phyloP scores from a whole-genome alignment of 179 eudicot species.

The Beta macrorhiza region DNA sequence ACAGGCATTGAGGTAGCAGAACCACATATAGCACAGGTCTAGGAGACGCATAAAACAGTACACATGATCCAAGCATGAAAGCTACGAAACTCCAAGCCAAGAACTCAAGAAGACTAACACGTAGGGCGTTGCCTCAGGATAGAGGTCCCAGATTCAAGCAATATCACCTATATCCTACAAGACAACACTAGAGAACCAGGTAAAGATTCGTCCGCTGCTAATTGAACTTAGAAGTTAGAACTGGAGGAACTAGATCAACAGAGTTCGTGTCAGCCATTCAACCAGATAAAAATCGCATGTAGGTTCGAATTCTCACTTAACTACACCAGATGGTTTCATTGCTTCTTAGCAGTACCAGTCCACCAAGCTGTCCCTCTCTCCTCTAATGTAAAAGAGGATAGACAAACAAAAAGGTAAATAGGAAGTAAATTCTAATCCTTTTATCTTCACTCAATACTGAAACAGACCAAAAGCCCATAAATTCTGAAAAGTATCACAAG shows the following conservation, averaged over 20 bases:
- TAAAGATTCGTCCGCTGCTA: background rate
- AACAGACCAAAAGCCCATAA: conserved; percentile 14
- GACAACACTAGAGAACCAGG: conserved; percentile 1
- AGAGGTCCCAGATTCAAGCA: conserved; percentile 1
- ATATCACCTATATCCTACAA: background rate
- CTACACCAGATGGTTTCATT: conserved; percentile 11
- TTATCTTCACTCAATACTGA: conserved; percentile 24
- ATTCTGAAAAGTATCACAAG: conserved; percentile 22
- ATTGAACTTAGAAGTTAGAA: background rate
- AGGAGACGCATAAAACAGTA: background rate
- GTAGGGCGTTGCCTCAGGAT: background rate
- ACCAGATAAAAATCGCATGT: conserved; percentile 10
- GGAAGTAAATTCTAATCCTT: conserved; percentile 12
- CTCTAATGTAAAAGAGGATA: background rate
- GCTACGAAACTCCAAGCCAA: background rate
- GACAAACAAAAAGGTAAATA: background rate
- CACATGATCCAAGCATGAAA: background rate
- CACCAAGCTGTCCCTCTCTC: background rate
- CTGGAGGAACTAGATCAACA: background rate
- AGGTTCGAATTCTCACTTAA: background rate
- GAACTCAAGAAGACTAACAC: background rate
- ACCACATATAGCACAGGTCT: background rate
- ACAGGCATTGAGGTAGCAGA: background rate
- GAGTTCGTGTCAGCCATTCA: background rate
- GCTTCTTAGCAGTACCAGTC: background rate